Base-by-base conservation (phyloP, 306 rosid genomes). In the Cucurbita maxima region DNA sequence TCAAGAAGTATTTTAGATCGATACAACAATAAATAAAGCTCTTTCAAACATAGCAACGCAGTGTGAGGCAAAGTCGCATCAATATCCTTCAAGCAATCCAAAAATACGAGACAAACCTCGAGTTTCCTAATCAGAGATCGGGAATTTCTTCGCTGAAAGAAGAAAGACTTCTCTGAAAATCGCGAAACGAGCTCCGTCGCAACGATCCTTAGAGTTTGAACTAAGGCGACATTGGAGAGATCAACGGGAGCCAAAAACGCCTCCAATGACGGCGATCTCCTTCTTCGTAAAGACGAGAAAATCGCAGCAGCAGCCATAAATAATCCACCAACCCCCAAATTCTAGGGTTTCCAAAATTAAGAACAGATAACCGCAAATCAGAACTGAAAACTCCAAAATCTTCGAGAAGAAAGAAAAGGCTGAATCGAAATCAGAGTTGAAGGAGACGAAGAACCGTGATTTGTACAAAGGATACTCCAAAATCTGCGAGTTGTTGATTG, bases 211-310 rank as follows among this genome's bases (percentile, higher is more conserved):
- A 93, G 86, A 34, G 96, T 88, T 18, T 89, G 90, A 13, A 93
- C 83, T 47, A 93, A 83, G 4, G 96, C 84, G 0, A 85, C 96
- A 57, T 86, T 90, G 25, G 84, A 78, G 10, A 93, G 77, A 84
- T 90, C 90, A 52, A 93, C 98, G 73, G 98, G 98, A 8, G 90
- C 97, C n/a, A 93, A 76, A 76, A 93, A 90, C 0, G 90, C 89
- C 52, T 90, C 97, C 80, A 87, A 34, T 8, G 97, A 87, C 51
- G 98, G 98, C 77, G 98, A 93, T 82, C 97, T 88, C 63, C 94
- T 81, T 79, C 98, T 82, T 79, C 98, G 83, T 51, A 90, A 16
- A n/a, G 96, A 90, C 37, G 96, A 86, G 66, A 86, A 93, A 68
- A 93, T 87, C 58, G 97, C 94, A 66, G 94, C 97, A 16, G 92